phyloP scores from a whole-genome alignment of 192 early-diverging fungal species.

The Funneliformis geosporum region DNA sequence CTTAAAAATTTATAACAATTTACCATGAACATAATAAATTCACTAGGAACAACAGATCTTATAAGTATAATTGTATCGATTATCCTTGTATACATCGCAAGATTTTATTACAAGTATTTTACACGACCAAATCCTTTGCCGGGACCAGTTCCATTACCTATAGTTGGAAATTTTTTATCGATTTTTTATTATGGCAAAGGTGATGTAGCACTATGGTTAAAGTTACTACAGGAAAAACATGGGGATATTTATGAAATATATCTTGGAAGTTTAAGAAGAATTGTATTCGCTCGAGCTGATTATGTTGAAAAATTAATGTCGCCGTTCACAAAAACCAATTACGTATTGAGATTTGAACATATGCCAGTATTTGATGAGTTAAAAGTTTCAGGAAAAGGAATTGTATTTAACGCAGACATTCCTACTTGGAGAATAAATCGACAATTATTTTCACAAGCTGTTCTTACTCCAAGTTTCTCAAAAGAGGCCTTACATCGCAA shows the following conservation, averaged over 20 bases:
- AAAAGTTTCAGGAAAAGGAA: too few species aligned
- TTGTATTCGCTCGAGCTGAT: neutral
- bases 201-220: neutral
- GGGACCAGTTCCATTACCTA: neutral
- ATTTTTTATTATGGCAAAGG: neutral
- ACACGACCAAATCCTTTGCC: neutral
- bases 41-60: too few species aligned
- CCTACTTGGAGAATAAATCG: neutral
- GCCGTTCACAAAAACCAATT: too few species aligned
- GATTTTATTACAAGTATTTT: constrained; percentile 16
- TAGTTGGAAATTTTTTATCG: neutral
- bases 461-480: neutral
- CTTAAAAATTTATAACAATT: too few species aligned
- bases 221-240: neutral
- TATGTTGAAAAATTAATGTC: too few species aligned
- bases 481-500: neutral
- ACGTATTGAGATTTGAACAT: too few species aligned
- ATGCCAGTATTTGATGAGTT: too few species aligned
- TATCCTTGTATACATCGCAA: too few species aligned
- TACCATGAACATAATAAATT: too few species aligned
- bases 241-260: constrained; percentile 18
- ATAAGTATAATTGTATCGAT: too few species aligned
- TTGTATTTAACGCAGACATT: too few species aligned
- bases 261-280: neutral
- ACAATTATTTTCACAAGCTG: neutral